Evolutionary conservation across 2,329 filamentous ascomycete species (phyloP).

Genomic region (Fusarium buxicola): DNA sequence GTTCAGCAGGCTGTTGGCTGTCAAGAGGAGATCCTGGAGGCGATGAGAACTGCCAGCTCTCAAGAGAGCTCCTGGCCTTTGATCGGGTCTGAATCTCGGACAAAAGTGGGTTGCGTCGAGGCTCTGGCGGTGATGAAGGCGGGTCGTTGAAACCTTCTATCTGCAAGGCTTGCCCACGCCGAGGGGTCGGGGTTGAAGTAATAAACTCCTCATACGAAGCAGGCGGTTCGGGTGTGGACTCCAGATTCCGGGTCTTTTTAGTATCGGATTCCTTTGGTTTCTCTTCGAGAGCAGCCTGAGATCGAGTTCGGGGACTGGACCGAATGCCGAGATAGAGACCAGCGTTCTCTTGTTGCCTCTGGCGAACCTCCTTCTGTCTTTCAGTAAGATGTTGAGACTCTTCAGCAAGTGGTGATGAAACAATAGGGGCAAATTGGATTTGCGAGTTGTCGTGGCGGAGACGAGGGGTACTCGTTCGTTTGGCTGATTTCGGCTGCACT

Average conservation of each 20-base stretch:
- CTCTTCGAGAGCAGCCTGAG: conserved; percentile 36
- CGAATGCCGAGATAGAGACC: conserved; percentile 76
- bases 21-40: conserved; percentile 64
- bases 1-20: conserved; percentile 42
- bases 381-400: conserved; percentile 84
- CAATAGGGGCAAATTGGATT: conserved; percentile 78
- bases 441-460: conserved; percentile 86
- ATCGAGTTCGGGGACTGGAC: conserved; percentile 58
- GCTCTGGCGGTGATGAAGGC: conserved; percentile 69
- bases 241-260: conserved; percentile 43
- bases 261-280: conserved; percentile 21
- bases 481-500: conserved; percentile 39
- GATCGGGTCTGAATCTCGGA: conserved; percentile 65
- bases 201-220: conserved; percentile 63
- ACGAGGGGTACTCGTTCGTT: conserved; percentile 58
- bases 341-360: conserved; percentile 75
- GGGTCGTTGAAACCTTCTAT: conserved; percentile 65
- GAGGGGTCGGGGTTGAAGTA: conserved; percentile 70
- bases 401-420: conserved; percentile 61
- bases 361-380: conserved; percentile 80
- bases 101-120: conserved; percentile 63
- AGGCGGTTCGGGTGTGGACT: conserved; percentile 60
- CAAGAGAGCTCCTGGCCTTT: conserved; percentile 48
- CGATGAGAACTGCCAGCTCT: conserved; percentile 68
- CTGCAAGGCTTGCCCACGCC: conserved; percentile 63